These are phyloP conservation scores for Austroboletus niveus DNA, from an alignment of 1,284 basidiomycete species.

Conservation along the genomic window DNA sequence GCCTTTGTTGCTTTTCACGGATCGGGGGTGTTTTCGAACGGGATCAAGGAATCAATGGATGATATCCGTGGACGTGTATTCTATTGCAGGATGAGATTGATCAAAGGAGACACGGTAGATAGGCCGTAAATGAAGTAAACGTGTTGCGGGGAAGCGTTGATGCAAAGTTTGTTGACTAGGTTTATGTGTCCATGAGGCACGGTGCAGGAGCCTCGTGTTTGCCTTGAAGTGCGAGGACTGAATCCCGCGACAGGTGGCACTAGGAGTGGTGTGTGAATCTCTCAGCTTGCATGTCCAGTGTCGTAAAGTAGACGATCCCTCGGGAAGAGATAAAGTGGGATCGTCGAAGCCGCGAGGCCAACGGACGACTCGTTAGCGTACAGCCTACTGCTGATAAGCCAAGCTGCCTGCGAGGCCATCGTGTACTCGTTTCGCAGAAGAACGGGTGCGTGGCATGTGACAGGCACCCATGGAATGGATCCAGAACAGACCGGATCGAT, in stretches of 20 bases:
- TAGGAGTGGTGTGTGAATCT: constrained; percentile 8
- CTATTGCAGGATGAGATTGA: neutral
- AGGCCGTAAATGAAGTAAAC: constrained; percentile 25
- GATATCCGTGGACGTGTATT: no score
- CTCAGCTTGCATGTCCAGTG: no score
- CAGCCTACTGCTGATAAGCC: neutral
- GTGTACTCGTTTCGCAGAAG: no score
- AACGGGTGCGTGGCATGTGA: no score
- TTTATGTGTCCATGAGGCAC: constrained; percentile 9
- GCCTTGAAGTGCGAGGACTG: constrained; percentile 1
- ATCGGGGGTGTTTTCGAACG: constrained; percentile 2
- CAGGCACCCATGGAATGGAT: no score
- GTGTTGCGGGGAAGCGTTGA: constrained; percentile 28
- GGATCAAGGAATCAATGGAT: constrained; percentile 3
- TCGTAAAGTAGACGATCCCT: neutral
- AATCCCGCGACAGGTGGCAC: constrained; percentile 6
- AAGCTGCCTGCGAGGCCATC: neutral
- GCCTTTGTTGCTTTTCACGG: constrained; percentile 1
- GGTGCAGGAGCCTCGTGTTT: constrained; percentile 20
- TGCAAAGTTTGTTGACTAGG: constrained; percentile 18
- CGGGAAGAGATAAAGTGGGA: constrained; percentile 6
- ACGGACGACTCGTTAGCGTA: neutral
- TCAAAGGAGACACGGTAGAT: constrained; percentile 9
- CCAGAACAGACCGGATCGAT: no score
- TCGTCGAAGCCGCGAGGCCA: constrained; percentile 14